phyloP scores from a whole-genome alignment of 352 stramenopile species.

The Phytophthora capsici region DNA sequence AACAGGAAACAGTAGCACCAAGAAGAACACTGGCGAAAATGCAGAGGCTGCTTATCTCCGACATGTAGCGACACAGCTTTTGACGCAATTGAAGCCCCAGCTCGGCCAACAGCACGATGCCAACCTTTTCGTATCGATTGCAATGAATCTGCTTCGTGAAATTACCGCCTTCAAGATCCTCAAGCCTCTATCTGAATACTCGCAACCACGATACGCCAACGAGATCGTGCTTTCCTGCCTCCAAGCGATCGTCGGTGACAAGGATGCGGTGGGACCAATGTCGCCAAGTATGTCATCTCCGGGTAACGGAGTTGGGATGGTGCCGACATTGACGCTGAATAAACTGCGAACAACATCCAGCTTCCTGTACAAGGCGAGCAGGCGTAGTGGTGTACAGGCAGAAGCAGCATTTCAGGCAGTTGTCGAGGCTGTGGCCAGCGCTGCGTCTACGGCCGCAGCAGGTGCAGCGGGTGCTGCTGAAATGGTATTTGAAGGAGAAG shows the following conservation, averaged over 20 bases:
- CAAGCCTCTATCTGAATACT: slow-evolving; percentile 73
- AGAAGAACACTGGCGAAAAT: slow-evolving; percentile 40
- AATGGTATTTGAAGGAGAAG: slow-evolving; percentile 58
- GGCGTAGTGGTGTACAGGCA: slow-evolving; percentile 66
- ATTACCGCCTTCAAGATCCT: slow-evolving; percentile 67
- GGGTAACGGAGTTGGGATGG: slow-evolving; percentile 31
- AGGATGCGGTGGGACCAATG: slow-evolving; percentile 26
- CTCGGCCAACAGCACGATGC: slow-evolving; percentile 52
- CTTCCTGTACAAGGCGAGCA: slow-evolving; percentile 77
- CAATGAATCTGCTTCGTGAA: slow-evolving; percentile 71
- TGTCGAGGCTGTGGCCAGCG: slow-evolving; percentile 63
- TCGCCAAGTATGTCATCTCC: slow-evolving; percentile 16
- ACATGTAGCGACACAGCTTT: slow-evolving; percentile 68
- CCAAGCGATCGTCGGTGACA: slow-evolving; percentile 43
- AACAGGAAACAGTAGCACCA: slow-evolving; percentile 8
- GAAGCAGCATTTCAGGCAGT: slow-evolving; percentile 78
- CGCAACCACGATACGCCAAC: slow-evolving; percentile 73
- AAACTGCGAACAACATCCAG: slow-evolving; percentile 67
- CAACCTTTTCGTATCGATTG: slow-evolving; percentile 75
- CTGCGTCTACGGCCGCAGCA: slow-evolving; percentile 46
- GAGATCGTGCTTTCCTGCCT: slow-evolving; percentile 61
- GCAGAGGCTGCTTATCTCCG: slow-evolving; percentile 68
- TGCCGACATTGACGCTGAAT: slow-evolving; percentile 50
- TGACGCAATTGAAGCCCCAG: slow-evolving; percentile 73
- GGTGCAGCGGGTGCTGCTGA: slow-evolving; percentile 39